Percentiles rank a stretch among this genome's conserved stretches.
Conservation (phyloP, 306 rosid species). For the Hippophae gyantsensis region DNA sequence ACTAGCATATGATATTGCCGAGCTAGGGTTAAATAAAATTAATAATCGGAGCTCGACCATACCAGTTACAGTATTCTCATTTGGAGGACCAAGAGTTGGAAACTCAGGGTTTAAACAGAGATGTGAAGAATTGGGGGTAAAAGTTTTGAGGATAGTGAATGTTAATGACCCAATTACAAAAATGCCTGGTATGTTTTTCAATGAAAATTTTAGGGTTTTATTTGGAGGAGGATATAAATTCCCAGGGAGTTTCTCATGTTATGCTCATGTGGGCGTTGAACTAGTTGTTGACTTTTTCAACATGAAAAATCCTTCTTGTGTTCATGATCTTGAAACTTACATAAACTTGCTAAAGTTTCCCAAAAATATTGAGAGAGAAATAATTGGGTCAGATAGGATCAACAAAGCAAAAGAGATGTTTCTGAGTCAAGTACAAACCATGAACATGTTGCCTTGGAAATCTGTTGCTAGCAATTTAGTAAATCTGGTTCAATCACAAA, state of each 20-base stretch:
- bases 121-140: slow-evolving; percentile 78
- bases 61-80: slow-evolving; percentile 63
- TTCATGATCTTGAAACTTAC: slow-evolving; percentile 74
- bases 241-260: slow-evolving; percentile 67
- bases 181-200: slow-evolving; percentile 72
- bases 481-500: no score
- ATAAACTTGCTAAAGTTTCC: slow-evolving; percentile 43
- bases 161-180: slow-evolving; percentile 84
- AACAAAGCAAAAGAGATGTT: background rate
- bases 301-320: slow-evolving; percentile 79
- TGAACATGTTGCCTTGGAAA: no score
- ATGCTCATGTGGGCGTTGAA: slow-evolving; percentile 88
- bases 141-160: slow-evolving; percentile 58
- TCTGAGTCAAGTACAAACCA: no score
- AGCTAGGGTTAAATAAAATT: slow-evolving; percentile 48
- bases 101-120: slow-evolving; percentile 54
- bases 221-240: slow-evolving; percentile 43
- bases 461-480: no score
- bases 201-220: slow-evolving; percentile 80
- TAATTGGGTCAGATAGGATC: background rate
- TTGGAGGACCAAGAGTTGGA: slow-evolving; percentile 88
- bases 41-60: background rate
- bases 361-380: background rate
- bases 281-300: slow-evolving; percentile 65
- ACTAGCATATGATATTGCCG: slow-evolving; percentile 78